These are phyloP conservation scores for Talaromyces pinophilus DNA, from an alignment of 2,329 filamentous ascomycete genomes.

Conservation along the genomic window DNA sequence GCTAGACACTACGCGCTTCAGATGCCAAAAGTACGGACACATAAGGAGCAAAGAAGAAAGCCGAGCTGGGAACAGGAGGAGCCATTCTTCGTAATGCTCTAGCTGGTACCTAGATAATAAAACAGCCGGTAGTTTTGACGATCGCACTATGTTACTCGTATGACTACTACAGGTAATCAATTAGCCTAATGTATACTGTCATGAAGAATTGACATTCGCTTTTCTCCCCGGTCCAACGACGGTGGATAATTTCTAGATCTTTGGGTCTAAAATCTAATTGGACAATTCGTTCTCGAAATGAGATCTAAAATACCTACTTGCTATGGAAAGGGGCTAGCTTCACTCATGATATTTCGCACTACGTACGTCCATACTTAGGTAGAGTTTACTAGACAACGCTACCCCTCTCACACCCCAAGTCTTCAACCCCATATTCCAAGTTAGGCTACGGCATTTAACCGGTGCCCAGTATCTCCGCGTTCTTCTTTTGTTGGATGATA, in stretches of 20 bases:
- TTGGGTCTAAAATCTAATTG: background rate
- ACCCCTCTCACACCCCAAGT: background rate
- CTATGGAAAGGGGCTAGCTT: background rate
- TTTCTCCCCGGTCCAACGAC: background rate
- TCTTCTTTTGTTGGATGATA: background rate
- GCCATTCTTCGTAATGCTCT: no score
- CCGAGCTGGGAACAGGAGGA: no score
- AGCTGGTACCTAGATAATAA: background rate
- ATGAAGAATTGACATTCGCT: background rate
- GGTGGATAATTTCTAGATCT: background rate
- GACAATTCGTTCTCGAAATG: background rate
- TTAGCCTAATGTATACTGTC: background rate
- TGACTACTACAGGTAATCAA: background rate
- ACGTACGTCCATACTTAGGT: background rate
- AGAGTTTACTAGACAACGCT: background rate
- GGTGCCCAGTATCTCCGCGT: background rate
- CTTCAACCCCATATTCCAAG: background rate
- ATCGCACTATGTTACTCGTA: background rate
- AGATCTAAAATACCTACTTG: background rate
- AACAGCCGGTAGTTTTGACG: background rate
- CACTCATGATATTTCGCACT: background rate
- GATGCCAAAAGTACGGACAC: no score
- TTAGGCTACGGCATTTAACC: background rate
- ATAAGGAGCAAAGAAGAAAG: background rate
- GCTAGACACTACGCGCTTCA: no score